Conservation (phyloP, 352 stramenopile species). For the Phytophthora colocasiae region DNA sequence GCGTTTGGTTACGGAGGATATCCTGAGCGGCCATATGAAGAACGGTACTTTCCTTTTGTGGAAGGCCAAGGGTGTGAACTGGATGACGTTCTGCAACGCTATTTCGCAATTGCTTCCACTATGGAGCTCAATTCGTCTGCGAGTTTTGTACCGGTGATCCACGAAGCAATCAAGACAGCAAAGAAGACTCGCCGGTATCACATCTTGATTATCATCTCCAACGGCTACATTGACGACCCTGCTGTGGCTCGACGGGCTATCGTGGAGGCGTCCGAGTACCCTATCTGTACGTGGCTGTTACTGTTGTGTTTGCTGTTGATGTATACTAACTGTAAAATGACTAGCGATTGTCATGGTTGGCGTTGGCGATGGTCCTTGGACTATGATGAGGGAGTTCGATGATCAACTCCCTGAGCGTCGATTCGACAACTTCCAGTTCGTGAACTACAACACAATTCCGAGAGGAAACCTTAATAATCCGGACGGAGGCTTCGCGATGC, state of each 20-base stretch:
- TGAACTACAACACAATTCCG: constrained; percentile 76
- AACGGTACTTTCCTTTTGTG: constrained; percentile 64
- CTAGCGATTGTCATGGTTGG: constrained; percentile 71
- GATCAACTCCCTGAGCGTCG: constrained; percentile 65
- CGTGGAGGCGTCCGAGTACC: constrained; percentile 72
- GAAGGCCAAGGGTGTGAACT: constrained; percentile 54
- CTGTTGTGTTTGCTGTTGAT: not conserved
- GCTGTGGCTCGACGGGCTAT: constrained; percentile 62
- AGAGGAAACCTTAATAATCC: constrained; percentile 44
- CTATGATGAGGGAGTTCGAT: constrained; percentile 82
- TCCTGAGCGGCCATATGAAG: constrained; percentile 23
- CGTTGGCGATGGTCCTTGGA: constrained; percentile 82
- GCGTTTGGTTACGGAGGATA: constrained; percentile 73
- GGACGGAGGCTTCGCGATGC: constrained; percentile 51
- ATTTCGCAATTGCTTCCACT: constrained; percentile 68
- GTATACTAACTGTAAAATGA: constrained; percentile 13
- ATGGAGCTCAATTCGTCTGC: constrained; percentile 69
- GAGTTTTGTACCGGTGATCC: constrained; percentile 77
- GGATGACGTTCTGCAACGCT: constrained; percentile 61
- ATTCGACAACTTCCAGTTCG: constrained; percentile 90
- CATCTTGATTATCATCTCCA: constrained; percentile 85
- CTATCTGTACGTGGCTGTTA: constrained; percentile 64
- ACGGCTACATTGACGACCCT: constrained; percentile 79
- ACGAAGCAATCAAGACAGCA: constrained; percentile 64
- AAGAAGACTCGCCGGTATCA: constrained; percentile 62